Evolutionary conservation across 2,329 filamentous ascomycete genomes (phyloP), one percentile per base, ranked within the genome.

Genomic region (Aureobasidium lini): DNA sequence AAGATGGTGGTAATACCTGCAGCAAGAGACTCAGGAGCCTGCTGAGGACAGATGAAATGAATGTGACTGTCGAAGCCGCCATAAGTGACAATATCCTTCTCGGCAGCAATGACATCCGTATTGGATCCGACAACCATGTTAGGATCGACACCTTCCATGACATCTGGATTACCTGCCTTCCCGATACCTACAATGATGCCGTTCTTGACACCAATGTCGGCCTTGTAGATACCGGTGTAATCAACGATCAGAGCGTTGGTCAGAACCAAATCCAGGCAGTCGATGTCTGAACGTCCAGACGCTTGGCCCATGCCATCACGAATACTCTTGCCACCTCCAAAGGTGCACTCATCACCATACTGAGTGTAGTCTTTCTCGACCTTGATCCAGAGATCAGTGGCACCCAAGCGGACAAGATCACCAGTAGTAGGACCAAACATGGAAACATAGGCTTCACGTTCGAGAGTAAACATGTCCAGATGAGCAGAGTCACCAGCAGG

Each of bases 271-370:
- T 97, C 93, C 61, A 96, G 76, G 28, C 84, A 84, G 28, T 92
- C 85, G 2, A 79, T 77, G 66, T 93, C 87, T 0, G 81, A 75
- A 44, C 89, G 81, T 4, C 90, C 92, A 28, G 86, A 87, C 5
- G 91, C 89, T 76, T 96, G 92, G 3, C 92, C 93, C 92, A 97
- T 97, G 34, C 93, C 93, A 72, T 97, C 93, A 62, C 93, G 83
- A 61, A 97, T 76, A 39, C 90, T 94, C 79, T 97, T 97, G 48
- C 93, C 93, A 46, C 93, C 93, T 15, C 93, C 93, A 73, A 97
- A 97, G 64, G 91, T 88, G 72, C 92, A 96, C 76, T 97, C 93
- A 64, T 97, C 93, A 8, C 93, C 93, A 70, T 95, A 95, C 4
- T 79, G 77, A 0, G 92, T 93, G 67, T 87, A 77, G 69, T 97